Percentiles rank a stretch among this genome's conserved stretches.
Evolutionary conservation across 495 filamentous ascomycete genomes (phyloP).

Genomic region (Aspergillus avenaceus): DNA sequence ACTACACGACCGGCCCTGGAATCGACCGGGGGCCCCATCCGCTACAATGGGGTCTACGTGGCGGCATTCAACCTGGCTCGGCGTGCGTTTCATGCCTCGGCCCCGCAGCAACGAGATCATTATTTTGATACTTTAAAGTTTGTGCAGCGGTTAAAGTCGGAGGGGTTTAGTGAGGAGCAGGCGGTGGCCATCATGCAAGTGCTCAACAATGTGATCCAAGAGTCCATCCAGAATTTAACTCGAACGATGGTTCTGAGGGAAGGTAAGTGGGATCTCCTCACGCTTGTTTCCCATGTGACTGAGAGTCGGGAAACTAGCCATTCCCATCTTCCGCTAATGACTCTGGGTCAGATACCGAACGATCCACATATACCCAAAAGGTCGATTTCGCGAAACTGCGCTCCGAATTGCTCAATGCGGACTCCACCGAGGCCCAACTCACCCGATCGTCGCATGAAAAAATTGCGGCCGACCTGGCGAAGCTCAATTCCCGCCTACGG

Average conservation of each 20-base stretch:
- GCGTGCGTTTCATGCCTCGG: slow-evolving; percentile 65
- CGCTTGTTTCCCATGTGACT: background rate
- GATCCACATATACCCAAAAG: slow-evolving; percentile 92
- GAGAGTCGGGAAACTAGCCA: background rate
- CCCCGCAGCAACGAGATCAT: slow-evolving; percentile 64
- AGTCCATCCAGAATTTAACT: slow-evolving; percentile 96
- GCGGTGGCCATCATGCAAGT: slow-evolving; percentile 96
- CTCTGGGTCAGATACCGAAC: slow-evolving; percentile 41
- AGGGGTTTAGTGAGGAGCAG: slow-evolving; percentile 95
- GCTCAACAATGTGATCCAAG: slow-evolving; percentile 93
- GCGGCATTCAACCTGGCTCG: slow-evolving; percentile 39
- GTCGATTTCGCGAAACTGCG: slow-evolving; percentile 99
- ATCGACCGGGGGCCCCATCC: slow-evolving; percentile 27
- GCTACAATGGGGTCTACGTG: slow-evolving; percentile 47
- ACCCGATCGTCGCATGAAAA: slow-evolving; percentile 90
- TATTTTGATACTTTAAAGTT: slow-evolving; percentile 99
- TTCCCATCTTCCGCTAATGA: background rate
- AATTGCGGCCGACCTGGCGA: slow-evolving; percentile 88
- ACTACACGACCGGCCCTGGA: slow-evolving; percentile 13
- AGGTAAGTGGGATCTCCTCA: slow-evolving; percentile 39
- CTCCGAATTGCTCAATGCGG: slow-evolving; percentile 84
- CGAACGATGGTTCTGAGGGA: slow-evolving; percentile 98
- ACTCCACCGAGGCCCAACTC: slow-evolving; percentile 83
- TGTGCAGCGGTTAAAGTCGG: slow-evolving; percentile 80
- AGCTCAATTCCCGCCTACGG: slow-evolving; percentile 79